These are phyloP conservation scores for Termitomyces sp. DNA, from an alignment of 768 basidiomycete genomes.

Conservation along the genomic window DNA sequence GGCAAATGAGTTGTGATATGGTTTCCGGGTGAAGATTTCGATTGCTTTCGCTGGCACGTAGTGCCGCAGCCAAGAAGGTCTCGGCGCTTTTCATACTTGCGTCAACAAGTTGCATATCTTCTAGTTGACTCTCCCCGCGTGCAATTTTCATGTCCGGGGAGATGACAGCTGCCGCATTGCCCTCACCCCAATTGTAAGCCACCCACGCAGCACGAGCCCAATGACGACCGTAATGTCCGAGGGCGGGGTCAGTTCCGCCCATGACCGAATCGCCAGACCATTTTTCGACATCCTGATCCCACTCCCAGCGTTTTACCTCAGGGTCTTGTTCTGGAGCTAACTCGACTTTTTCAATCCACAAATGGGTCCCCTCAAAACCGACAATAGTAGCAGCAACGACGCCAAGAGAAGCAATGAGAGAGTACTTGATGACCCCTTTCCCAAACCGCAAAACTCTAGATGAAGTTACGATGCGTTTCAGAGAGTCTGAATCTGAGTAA, in stretches of 20 bases:
- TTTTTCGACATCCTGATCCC: slow-evolving; percentile 58
- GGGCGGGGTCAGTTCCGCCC: slow-evolving; percentile 71
- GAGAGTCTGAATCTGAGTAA: slow-evolving; percentile 23
- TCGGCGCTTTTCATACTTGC: slow-evolving; percentile 53
- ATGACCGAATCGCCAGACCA: slow-evolving; percentile 53
- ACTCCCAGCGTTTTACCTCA: slow-evolving; percentile 59
- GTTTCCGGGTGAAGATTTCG: slow-evolving; percentile 46
- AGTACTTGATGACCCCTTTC: slow-evolving; percentile 45
- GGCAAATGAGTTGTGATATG: slow-evolving; percentile 48
- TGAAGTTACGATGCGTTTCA: slow-evolving; percentile 18
- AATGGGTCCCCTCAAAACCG: slow-evolving; percentile 54
- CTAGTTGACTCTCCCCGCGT: slow-evolving; percentile 26
- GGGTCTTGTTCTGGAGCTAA: slow-evolving; percentile 44
- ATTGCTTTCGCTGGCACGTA: slow-evolving; percentile 42
- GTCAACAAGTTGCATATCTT: slow-evolving; percentile 44
- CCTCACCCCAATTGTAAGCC: slow-evolving; percentile 61
- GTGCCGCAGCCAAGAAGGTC: slow-evolving; percentile 46
- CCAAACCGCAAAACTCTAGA: slow-evolving; percentile 36
- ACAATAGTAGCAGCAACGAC: slow-evolving; percentile 42
- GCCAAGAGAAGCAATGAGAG: slow-evolving; percentile 40
- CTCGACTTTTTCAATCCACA: slow-evolving; percentile 61
- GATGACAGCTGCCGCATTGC: slow-evolving; percentile 33
- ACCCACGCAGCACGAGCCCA: slow-evolving; percentile 71
- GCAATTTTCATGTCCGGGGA: slow-evolving; percentile 34
- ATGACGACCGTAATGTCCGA: slow-evolving; percentile 60